These are phyloP conservation scores for Primulina huaijiensis DNA, from an alignment of 257 asterid genomes.

Conservation along the genomic window DNA sequence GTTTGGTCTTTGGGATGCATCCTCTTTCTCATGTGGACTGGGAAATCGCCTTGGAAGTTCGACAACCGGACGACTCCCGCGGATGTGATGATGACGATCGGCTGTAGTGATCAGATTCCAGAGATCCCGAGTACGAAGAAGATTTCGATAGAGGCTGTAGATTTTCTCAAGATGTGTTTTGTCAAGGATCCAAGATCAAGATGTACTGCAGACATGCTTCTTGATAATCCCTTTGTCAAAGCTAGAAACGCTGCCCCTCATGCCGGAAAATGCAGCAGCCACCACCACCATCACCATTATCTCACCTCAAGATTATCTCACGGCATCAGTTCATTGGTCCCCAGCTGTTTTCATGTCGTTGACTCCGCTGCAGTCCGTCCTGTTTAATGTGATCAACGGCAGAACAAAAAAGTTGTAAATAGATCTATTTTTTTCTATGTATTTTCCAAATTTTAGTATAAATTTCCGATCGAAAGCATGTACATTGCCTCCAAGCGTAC, in stretches of 20 bases:
- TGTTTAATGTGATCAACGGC: too few species aligned
- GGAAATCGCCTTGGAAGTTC: slow-evolving; percentile 20
- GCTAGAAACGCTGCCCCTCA: not conserved
- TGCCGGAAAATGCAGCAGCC: not conserved
- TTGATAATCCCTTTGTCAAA: slow-evolving; percentile 22
- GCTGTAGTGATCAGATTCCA: slow-evolving; percentile 19
- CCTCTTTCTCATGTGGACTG: slow-evolving; percentile 22
- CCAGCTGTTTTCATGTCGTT: not conserved
- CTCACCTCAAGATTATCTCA: not conserved
- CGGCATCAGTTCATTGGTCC: not conserved
- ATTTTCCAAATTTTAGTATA: too few species aligned
- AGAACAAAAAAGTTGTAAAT: too few species aligned
- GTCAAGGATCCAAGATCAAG: slow-evolving; percentile 25
- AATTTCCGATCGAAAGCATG: too few species aligned
- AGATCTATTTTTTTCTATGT: too few species aligned
- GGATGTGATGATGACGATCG: slow-evolving; percentile 25
- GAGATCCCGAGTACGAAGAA: not conserved
- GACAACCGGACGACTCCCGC: not conserved
- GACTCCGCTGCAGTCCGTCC: not conserved
- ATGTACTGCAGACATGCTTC: slow-evolving; percentile 18
- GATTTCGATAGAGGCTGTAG: slow-evolving; percentile 22
- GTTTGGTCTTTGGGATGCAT: slow-evolving; percentile 31
- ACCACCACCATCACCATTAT: not conserved
- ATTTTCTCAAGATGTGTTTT: slow-evolving; percentile 17
- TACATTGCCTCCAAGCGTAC: too few species aligned